Base-by-base conservation (phyloP, 2,329 filamentous ascomycete species). In the Scedosporium apiospermum region DNA sequence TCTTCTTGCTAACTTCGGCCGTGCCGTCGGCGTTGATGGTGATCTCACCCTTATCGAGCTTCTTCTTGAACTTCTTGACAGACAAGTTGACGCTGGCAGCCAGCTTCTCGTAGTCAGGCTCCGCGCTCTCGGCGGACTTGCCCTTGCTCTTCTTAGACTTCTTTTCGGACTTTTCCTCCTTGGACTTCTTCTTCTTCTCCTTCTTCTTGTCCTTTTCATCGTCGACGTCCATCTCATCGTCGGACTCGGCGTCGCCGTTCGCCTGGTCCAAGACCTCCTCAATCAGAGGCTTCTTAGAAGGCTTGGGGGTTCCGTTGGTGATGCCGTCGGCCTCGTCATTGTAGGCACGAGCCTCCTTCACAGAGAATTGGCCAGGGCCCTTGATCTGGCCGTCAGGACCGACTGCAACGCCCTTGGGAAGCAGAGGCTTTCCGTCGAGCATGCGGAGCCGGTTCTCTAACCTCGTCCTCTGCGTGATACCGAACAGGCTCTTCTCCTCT, bases 271-370 rank as follows among this genome's bases (percentile, higher is more conserved):
- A 30, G 27, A 80, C 77, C 63, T 82, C 81, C 66, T 83, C 77
- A 60, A 81, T 77, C 53, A 81, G 74, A n/a, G 68, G 66, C 68
- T 73, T 74, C 73, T 74, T 76, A 4, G 51, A 55, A 6, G 51
- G 12, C 51, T 55, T 55, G 27, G 75, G 69, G 49, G 70, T 71
- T 62, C 70, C 71, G 58, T 76, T 76, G 30, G 78, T 77, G 60
- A 97, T 79, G 66, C 92, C 93, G 75, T 99, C 95, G 62, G 91
- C 95, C 72, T 98, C 93, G 58, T 86, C 83, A 75, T 98, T 98
- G 82, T 99, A 99, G 77, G 93, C 95, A 72, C 91, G 85, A 10
- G 90, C 89, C 75, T 97, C 91, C 78, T 96, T 96, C 71, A 99
- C 82, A 66, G 93, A 90, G 83, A 91, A 96, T 77, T 96, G 96